phyloP scores from a whole-genome alignment of 2,329 filamentous ascomycete genomes.

The Diaporthe batatas region DNA sequence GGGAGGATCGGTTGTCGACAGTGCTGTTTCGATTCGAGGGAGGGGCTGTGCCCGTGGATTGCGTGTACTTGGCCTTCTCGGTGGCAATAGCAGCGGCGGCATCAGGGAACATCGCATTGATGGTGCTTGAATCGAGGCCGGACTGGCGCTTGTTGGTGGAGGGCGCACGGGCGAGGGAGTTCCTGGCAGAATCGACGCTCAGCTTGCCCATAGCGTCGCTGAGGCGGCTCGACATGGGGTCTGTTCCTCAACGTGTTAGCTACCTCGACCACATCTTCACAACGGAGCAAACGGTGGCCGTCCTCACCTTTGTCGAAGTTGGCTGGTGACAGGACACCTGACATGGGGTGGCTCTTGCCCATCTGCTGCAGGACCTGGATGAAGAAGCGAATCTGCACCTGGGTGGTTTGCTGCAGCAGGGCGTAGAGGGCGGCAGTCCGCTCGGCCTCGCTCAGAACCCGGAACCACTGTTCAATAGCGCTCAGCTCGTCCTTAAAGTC shows the following conservation, averaged over 20 bases:
- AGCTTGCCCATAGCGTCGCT: slow-evolving; percentile 98
- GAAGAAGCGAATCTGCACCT: slow-evolving; percentile 99
- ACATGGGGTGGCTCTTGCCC: slow-evolving; percentile 98
- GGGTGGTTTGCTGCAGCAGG: slow-evolving; percentile 95
- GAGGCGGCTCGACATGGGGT: slow-evolving; percentile 96
- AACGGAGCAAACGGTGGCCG: too few relatives aligned
- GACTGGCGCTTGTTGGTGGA: slow-evolving; percentile 91
- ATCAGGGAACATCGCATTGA: slow-evolving; percentile 99
- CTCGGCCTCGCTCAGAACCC: slow-evolving; percentile 95
- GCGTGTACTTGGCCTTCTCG: slow-evolving; percentile 97
- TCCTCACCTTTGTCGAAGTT: slow-evolving; percentile 93
- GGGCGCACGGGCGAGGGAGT: slow-evolving; percentile 85
- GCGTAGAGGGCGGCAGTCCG: slow-evolving; percentile 95
- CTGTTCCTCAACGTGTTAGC: slow-evolving; percentile 61
- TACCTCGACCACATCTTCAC: slow-evolving; percentile 1
- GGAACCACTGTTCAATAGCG: slow-evolving; percentile 99
- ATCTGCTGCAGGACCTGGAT: slow-evolving; percentile 99
- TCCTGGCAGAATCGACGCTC: slow-evolving; percentile 87
- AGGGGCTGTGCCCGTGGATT: slow-evolving; percentile 90
- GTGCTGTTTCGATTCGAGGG: slow-evolving; percentile 94
- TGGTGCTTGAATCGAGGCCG: slow-evolving; percentile 90
- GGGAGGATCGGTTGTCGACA: slow-evolving; percentile 81
- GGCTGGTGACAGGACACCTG: slow-evolving; percentile 91
- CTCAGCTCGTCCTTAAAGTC: slow-evolving; percentile 99
- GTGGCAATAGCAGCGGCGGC: slow-evolving; percentile 98